Conservation (phyloP, 163 green algal species). For the Scenedesmus sp. region DNA sequence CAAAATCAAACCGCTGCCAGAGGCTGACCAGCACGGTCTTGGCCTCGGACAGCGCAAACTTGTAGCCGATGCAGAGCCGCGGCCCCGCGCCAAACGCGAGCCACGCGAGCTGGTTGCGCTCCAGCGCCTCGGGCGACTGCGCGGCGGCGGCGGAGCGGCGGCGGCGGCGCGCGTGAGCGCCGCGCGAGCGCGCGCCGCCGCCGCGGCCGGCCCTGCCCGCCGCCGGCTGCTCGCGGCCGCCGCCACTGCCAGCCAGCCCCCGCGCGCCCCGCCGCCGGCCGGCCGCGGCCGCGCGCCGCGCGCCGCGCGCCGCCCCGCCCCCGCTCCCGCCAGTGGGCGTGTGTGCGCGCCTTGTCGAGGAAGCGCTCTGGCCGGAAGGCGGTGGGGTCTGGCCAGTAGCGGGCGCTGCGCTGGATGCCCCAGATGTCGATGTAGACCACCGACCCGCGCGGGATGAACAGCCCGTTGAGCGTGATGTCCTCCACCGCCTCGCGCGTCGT, state of each 20-base stretch:
- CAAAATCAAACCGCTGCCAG: constrained; percentile 43
- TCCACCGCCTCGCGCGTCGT: constrained; percentile 35
- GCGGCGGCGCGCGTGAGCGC: background rate
- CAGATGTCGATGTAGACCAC: constrained; percentile 43
- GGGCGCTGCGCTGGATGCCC: constrained; percentile 32
- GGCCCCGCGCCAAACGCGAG: constrained; percentile 42
- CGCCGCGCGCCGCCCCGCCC: too few relatives aligned
- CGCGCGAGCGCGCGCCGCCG: too few relatives aligned
- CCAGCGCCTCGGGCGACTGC: constrained; percentile 32
- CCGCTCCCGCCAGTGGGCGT: too few relatives aligned
- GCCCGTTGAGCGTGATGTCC: constrained; percentile 30
- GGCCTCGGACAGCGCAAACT: constrained; percentile 47
- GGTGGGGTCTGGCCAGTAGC: constrained; percentile 38
- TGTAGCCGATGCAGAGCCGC: constrained; percentile 50
- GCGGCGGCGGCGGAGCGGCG: background rate
- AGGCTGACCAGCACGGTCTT: constrained; percentile 41
- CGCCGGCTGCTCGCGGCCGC: background rate
- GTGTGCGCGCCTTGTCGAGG: constrained; percentile 35
- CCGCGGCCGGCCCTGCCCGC: background rate
- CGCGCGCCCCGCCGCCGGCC: background rate
- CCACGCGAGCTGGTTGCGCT: constrained; percentile 39
- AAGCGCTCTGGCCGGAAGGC: constrained; percentile 43
- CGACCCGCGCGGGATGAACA: constrained; percentile 27
- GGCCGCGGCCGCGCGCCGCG: too few relatives aligned
- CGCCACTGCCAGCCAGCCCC: background rate